phyloP scores from a whole-genome alignment of 2,329 filamentous ascomycete genomes.

The Pseudopithomyces maydicus region DNA sequence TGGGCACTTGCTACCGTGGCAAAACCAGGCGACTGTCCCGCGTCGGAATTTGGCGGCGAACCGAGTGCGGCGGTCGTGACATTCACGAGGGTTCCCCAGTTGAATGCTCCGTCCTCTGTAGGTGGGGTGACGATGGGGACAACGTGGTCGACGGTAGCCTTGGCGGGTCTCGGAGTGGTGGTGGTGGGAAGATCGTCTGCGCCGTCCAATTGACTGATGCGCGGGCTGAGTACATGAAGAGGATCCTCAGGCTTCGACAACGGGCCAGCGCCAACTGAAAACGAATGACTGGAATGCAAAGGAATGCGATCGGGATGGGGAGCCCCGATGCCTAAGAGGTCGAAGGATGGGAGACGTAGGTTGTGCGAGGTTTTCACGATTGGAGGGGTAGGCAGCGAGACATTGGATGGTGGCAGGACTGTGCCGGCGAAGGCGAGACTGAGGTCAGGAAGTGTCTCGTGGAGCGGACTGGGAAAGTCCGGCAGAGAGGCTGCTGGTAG shows the following conservation, averaged over 20 bases:
- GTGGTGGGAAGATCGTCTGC: slow-evolving; percentile 18
- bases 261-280: slow-evolving; percentile 42
- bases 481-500: slow-evolving; percentile 28
- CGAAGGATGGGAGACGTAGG: slow-evolving; percentile 60
- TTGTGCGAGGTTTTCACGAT: slow-evolving; percentile 39
- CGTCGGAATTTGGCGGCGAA: slow-evolving; percentile 48
- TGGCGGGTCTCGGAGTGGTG: slow-evolving; percentile 27
- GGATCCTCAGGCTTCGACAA: slow-evolving; percentile 47
- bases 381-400: slow-evolving; percentile 38
- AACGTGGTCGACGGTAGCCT: slow-evolving; percentile 36
- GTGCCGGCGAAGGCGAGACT: slow-evolving; percentile 30
- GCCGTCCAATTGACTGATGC: slow-evolving; percentile 23
- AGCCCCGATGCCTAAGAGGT: slow-evolving; percentile 56
- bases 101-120: slow-evolving; percentile 47
- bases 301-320: slow-evolving; percentile 51
- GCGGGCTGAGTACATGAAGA: slow-evolving; percentile 46
- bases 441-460: slow-evolving; percentile 32
- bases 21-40: slow-evolving; percentile 37
- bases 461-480: slow-evolving; percentile 29
- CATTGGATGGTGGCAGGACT: slow-evolving; percentile 32
- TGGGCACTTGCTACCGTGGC: slow-evolving; percentile 23
- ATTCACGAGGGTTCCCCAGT: slow-evolving; percentile 47
- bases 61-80: slow-evolving; percentile 43
- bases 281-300: slow-evolving; percentile 28
- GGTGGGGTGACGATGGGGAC: slow-evolving; percentile 54